Conservation (phyloP, 148 eudicot species). For the Chenopodium suecicum region DNA sequence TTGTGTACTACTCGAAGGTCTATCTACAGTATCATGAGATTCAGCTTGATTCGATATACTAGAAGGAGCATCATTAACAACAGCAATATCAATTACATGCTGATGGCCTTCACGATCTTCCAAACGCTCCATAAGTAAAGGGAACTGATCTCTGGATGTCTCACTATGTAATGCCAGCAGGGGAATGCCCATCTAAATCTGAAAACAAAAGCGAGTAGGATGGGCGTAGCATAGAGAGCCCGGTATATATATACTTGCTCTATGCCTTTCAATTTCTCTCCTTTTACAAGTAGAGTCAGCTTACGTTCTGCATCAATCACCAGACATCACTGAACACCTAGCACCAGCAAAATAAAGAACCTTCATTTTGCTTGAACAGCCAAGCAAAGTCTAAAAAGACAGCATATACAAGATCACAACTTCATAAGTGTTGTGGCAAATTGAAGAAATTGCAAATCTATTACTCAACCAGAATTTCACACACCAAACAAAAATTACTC, state of each 20-base stretch:
- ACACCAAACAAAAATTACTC: neutral
- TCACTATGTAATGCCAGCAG: conserved; percentile 36
- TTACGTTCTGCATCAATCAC: conserved; percentile 9
- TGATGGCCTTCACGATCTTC: conserved; percentile 29
- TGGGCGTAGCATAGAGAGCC: conserved; percentile 22
- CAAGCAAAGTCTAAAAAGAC: neutral
- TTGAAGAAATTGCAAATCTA: neutral
- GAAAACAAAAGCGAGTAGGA: conserved; percentile 12
- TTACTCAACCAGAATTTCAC: conserved; percentile 3
- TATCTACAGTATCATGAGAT: conserved; percentile 33
- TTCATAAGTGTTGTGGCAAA: neutral
- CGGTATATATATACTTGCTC: conserved; percentile 12
- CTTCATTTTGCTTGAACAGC: conserved; percentile 4
- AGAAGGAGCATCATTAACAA: conserved; percentile 19
- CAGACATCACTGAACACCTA: conserved; percentile 21
- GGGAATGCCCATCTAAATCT: conserved; percentile 37
- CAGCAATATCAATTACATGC: conserved; percentile 41
- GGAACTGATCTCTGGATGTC: conserved; percentile 30
- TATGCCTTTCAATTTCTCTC: neutral
- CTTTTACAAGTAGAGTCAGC: neutral
- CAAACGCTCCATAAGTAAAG: conserved; percentile 43
- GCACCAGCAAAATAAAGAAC: conserved; percentile 6
- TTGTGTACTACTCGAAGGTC: conserved; percentile 26
- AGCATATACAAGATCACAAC: conserved; percentile 3
- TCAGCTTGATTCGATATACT: conserved; percentile 25